Base-by-base conservation (phyloP, 495 filamentous ascomycete genomes). In the Physcia stellaris region DNA sequence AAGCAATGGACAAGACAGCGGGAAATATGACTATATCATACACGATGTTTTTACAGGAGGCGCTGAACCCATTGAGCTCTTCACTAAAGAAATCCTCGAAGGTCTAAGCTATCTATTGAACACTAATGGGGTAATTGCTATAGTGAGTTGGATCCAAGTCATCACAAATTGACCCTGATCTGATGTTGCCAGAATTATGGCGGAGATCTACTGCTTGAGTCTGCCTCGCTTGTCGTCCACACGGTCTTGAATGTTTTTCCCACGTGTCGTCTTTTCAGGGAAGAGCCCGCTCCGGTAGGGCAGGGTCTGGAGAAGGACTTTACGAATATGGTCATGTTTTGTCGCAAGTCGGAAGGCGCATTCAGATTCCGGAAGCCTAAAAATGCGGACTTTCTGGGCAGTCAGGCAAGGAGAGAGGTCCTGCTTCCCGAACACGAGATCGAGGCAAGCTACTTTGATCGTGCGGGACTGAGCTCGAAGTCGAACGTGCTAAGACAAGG, bases 41-140 rank as follows among this genome's bases (percentile, higher is more conserved):
- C 90, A 98, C 49, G 90, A 98, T 49, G 90, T 98, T n/a, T 98
- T 98, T 62, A 98, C 90, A 1, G 90, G 90, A 12, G 90, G 88
- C 39, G 86, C 85, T 2, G 90, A 95, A 52, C 90, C 90, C 2
- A 70, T 86, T 12, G 63, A 77, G 15, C 70, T 98, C 2, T 96
- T 98, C 59, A 95, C 90, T 0, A 45, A 73, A 2, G 80, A 90
- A 47, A 93, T 98, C 49, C 57, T 98, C 10, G 49, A 61, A 23
- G 71, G 74, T 20, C 60, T 98, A 13, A 53, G 69, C 36, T 54
- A 67, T 2, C 67, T 94, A 12, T 69, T 98, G 24, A 80, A 73
- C 39, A 67, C 76, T 1, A 67, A 82, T 39, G 90, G 90, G 30
- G 81, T 85, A 24, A 79, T 95, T 43, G 90, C 88, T 16, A 90